Evolutionary conservation across 2,329 filamentous ascomycete genomes (phyloP).

Genomic region (Akanthomyces dipterigenus): DNA sequence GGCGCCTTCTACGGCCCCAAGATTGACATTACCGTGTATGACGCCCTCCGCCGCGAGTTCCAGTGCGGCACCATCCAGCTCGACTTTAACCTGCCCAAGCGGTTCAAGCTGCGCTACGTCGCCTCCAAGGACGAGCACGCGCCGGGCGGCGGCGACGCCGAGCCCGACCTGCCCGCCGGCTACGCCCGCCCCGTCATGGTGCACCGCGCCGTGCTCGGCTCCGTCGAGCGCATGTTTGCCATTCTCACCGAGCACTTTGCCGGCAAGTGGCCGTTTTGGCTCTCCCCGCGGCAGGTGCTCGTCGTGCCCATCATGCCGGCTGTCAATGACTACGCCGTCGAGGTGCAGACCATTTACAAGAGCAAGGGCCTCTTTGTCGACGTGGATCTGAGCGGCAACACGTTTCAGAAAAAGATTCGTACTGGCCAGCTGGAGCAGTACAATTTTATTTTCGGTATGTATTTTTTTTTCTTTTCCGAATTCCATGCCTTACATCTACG

Average conservation of each 20-base stretch:
- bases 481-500: neutral
- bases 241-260: slow-evolving; percentile 80
- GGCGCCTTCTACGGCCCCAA: slow-evolving; percentile 98
- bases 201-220: slow-evolving; percentile 71
- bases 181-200: slow-evolving; percentile 81
- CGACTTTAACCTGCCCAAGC: slow-evolving; percentile 66
- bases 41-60: slow-evolving; percentile 67
- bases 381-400: slow-evolving; percentile 58
- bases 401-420: slow-evolving; percentile 84
- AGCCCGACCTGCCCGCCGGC: slow-evolving; percentile 52
- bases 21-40: slow-evolving; percentile 92
- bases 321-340: slow-evolving; percentile 69
- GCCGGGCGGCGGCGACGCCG: slow-evolving; percentile 37
- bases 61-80: slow-evolving; percentile 77
- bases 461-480: neutral
- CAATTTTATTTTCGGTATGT: slow-evolving; percentile 71
- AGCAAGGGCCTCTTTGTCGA: slow-evolving; percentile 60
- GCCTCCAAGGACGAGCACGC: slow-evolving; percentile 45
- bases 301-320: slow-evolving; percentile 61
- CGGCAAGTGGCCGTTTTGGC: slow-evolving; percentile 86
- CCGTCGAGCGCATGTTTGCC: slow-evolving; percentile 61
- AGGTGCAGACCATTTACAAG: slow-evolving; percentile 64
- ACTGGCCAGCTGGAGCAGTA: slow-evolving; percentile 74
- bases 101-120: slow-evolving; percentile 35
- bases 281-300: slow-evolving; percentile 72